A percentile compares a stretch with the other conserved stretches of the same genome.
Conservation (phyloP, 768 basidiomycete species). For the Mrakia blollopis region DNA sequence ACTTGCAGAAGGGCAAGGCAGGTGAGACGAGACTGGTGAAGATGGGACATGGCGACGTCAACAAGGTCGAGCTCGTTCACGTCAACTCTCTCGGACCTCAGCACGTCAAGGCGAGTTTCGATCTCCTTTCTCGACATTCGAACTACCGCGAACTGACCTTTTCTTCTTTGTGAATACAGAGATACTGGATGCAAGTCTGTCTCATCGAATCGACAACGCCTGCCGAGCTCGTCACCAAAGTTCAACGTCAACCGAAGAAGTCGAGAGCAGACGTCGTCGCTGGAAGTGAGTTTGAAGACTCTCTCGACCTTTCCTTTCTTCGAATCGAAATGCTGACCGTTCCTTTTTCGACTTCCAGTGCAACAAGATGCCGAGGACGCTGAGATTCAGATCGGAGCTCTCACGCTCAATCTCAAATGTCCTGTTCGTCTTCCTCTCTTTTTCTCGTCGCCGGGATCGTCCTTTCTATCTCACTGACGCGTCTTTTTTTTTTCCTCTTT, state of each 20-base stretch:
- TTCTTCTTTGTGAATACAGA: neutral
- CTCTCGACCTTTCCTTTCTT: neutral
- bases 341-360: constrained; percentile 50
- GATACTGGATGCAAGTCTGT: constrained; percentile 31
- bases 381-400: constrained; percentile 82
- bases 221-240: constrained; percentile 51
- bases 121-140: neutral
- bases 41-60: constrained; percentile 46
- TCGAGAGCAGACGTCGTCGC: constrained; percentile 60
- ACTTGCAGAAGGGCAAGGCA: constrained; percentile 51
- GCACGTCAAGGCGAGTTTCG: constrained; percentile 2
- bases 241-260: constrained; percentile 63
- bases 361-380: constrained; percentile 62
- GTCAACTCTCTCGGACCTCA: constrained; percentile 60
- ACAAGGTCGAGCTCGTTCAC: constrained; percentile 80
- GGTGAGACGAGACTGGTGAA: constrained; percentile 35
- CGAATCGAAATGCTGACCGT: constrained; percentile 7
- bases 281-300: constrained; percentile 54
- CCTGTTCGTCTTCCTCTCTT: constrained; percentile 58
- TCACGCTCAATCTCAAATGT: constrained; percentile 87
- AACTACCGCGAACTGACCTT: neutral
- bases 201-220: constrained; percentile 11
- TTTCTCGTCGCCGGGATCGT: neutral
- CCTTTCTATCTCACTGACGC: neutral
- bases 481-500: neutral